These are phyloP conservation scores for Arxiozyma slooffiae DNA, from an alignment of 1,139 yeast genomes.

Conservation along the genomic window DNA sequence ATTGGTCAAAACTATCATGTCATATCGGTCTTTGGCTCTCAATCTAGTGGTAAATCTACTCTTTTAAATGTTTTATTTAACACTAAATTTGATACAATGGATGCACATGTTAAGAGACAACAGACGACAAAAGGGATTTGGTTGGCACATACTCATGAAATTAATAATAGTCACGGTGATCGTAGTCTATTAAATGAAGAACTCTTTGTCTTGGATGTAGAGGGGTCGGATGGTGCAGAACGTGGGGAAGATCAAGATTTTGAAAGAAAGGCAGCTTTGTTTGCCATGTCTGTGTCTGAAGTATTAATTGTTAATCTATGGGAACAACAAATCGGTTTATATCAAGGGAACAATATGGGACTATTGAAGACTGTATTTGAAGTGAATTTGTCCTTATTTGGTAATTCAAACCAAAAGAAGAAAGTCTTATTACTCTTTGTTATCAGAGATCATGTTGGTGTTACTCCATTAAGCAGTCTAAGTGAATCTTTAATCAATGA, in stretches of 20 bases:
- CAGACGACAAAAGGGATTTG: slow-evolving; percentile 95
- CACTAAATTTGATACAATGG: slow-evolving; percentile 88
- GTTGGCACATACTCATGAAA: slow-evolving; percentile 59
- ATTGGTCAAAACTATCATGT: slow-evolving; percentile 75
- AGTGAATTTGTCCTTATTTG: slow-evolving; percentile 76
- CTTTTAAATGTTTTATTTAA: slow-evolving; percentile 74
- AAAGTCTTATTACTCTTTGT: slow-evolving; percentile 77
- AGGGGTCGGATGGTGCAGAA: slow-evolving; percentile 96
- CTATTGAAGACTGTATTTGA: slow-evolving; percentile 90
- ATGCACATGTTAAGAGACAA: slow-evolving; percentile 57
- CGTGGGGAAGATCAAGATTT: slow-evolving; percentile 98
- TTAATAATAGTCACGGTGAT: slow-evolving; percentile 10
- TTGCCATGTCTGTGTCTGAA: slow-evolving; percentile 88
- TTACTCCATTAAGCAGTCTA: slow-evolving; percentile 70
- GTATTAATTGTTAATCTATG: slow-evolving; percentile 85
- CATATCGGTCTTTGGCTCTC: slow-evolving; percentile 93
- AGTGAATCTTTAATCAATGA: slow-evolving; percentile 61
- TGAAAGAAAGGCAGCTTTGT: slow-evolving; percentile 90
- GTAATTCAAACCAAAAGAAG: slow-evolving; percentile 32
- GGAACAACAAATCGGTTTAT: slow-evolving; percentile 95
- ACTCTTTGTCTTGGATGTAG: slow-evolving; percentile 88
- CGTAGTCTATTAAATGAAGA: slow-evolving; percentile 21
- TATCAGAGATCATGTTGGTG: slow-evolving; percentile 83
- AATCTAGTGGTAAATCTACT: slow-evolving; percentile 93
- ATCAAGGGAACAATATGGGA: slow-evolving; percentile 97